Conservation (phyloP, 1,139 yeast species). For the Blastobotrys elegans region DNA sequence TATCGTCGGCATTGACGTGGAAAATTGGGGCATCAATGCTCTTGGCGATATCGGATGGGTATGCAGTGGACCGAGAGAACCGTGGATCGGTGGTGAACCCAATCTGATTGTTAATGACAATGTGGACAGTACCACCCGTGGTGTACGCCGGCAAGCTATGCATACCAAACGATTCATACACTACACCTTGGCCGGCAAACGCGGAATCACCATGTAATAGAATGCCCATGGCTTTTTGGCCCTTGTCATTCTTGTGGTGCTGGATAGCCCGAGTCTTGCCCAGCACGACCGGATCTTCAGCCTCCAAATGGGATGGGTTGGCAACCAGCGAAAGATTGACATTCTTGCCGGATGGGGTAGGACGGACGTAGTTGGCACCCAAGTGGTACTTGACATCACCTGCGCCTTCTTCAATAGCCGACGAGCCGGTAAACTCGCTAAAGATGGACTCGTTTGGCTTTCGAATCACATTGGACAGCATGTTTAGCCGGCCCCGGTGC, state of each 20-base stretch:
- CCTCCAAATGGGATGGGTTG: slow-evolving; percentile 95
- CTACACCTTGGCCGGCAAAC: slow-evolving; percentile 96
- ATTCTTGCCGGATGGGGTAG: slow-evolving; percentile 93
- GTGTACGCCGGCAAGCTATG: slow-evolving; percentile 84
- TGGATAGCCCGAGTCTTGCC: slow-evolving; percentile 96
- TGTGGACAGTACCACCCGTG: slow-evolving; percentile 95
- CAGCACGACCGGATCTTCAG: slow-evolving; percentile 94
- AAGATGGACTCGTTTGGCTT: slow-evolving; percentile 96
- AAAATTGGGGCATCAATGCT: slow-evolving; percentile 92
- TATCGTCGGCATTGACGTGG: slow-evolving; percentile 77
- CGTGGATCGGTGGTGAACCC: slow-evolving; percentile 98
- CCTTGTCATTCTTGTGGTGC: slow-evolving; percentile 79
- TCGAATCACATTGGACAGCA: slow-evolving; percentile 93
- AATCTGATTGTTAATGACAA: slow-evolving; percentile 92
- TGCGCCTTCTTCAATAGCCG: slow-evolving; percentile 71
- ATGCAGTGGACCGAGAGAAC: slow-evolving; percentile 91
- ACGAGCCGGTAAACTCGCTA: slow-evolving; percentile 87
- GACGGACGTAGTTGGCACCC: slow-evolving; percentile 98
- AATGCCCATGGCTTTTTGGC: slow-evolving; percentile 80
- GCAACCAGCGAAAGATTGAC: slow-evolving; percentile 92
- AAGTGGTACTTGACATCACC: slow-evolving; percentile 98
- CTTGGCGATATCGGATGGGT: slow-evolving; percentile 94
- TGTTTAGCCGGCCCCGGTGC: slow-evolving; percentile 95
- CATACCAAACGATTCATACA: slow-evolving; percentile 94
- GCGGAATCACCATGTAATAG: slow-evolving; percentile 98